Percentiles rank a stretch among this genome's conserved stretches.
These are phyloP conservation scores for Lentinula sp. DNA, from an alignment of 768 basidiomycete genomes.

Conservation along the genomic window DNA sequence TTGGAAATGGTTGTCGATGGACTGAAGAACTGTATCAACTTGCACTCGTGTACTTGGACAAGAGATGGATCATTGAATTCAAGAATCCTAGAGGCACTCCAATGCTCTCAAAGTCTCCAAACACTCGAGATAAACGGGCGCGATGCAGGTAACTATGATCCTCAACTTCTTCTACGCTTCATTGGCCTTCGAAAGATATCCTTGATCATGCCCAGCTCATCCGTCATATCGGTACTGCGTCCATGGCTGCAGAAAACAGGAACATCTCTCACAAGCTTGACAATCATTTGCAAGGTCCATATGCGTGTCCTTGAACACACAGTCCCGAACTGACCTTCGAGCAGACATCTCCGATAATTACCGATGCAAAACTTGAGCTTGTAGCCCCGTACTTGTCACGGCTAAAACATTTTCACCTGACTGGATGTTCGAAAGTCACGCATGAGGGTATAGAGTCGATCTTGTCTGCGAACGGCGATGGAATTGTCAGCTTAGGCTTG, in stretches of 20 bases:
- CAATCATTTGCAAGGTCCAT: conserved; percentile 64
- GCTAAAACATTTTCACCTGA: conserved; percentile 53
- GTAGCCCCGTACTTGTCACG: conserved; percentile 43
- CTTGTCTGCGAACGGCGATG: conserved; percentile 34
- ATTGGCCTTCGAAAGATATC: conserved; percentile 47
- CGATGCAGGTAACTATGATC: conserved; percentile 46
- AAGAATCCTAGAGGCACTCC: conserved; percentile 49
- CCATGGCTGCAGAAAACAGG: conserved; percentile 24
- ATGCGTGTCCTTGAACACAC: not conserved
- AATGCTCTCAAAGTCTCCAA: conserved; percentile 28
- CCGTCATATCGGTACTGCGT: conserved; percentile 4
- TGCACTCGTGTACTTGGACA: conserved; percentile 70
- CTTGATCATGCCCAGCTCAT: conserved; percentile 67
- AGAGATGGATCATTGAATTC: conserved; percentile 69
- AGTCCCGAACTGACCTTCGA: not conserved
- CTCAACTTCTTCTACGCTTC: conserved; percentile 43
- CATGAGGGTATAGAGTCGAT: conserved; percentile 53
- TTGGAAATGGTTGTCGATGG: conserved; percentile 39
- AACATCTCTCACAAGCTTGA: conserved; percentile 43
- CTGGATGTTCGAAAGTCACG: conserved; percentile 67
- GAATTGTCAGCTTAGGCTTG: conserved; percentile 50
- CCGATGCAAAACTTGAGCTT: conserved; percentile 45
- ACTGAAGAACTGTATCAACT: conserved; percentile 53
- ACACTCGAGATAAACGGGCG: conserved; percentile 73
- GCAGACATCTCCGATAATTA: conserved; percentile 53